Conservation (phyloP, 305 asterid genomes). For the Fraxinus sp. region DNA sequence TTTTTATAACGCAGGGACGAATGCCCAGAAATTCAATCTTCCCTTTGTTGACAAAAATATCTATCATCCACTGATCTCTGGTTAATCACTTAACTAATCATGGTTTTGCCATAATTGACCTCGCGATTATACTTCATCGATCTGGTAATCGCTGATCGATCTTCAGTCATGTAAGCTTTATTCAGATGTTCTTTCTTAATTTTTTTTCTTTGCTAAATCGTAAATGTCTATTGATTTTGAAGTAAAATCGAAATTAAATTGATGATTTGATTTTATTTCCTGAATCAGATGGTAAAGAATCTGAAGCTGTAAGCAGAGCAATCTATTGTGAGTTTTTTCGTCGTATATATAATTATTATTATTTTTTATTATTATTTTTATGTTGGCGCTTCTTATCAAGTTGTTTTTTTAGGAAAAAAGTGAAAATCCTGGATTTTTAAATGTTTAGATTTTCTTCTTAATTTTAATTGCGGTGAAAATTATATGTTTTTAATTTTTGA, state of each 20-base stretch:
- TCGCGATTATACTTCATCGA: constrained; percentile 6
- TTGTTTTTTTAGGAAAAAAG: neutral
- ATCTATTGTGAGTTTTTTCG: neutral
- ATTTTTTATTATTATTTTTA: neutral
- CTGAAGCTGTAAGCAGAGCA: neutral
- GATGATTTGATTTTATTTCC: neutral
- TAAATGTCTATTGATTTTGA: neutral
- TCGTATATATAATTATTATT: neutral
- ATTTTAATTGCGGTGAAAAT: neutral
- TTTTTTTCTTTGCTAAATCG: neutral
- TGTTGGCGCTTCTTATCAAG: neutral
- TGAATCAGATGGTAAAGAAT: neutral
- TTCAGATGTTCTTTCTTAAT: neutral
- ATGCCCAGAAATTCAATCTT: constrained; percentile 28
- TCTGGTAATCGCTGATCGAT: constrained; percentile 25
- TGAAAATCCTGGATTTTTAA: neutral
- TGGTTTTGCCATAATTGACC: constrained; percentile 6
- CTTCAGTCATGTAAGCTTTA: constrained; percentile 2
- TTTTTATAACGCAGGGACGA: constrained; percentile 8
- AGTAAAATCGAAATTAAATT: neutral
- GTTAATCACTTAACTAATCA: constrained; percentile 17
- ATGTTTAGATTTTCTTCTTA: neutral
- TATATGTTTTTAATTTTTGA: neutral
- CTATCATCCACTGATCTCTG: neutral
- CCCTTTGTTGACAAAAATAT: neutral